Percentiles rank a stretch among this genome's conserved stretches.
Evolutionary conservation across 768 basidiomycete species (phyloP).

Genomic region (Xerocomellus dryophilus): DNA sequence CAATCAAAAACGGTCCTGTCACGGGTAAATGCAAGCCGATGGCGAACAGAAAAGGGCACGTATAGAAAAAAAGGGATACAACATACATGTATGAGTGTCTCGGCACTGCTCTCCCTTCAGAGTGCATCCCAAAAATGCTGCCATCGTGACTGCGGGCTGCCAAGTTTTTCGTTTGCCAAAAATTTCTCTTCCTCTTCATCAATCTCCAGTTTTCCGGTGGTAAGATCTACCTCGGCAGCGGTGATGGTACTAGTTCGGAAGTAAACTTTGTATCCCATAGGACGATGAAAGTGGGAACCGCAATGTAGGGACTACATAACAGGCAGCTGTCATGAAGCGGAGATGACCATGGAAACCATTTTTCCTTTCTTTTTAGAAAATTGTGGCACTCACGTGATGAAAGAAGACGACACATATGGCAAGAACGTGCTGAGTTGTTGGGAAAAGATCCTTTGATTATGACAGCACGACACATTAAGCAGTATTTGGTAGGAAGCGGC

Average conservation of each 20-base stretch:
- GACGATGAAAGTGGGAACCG: constrained; percentile 15
- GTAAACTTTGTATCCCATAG: constrained; percentile 24
- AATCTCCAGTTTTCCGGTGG: constrained; percentile 56
- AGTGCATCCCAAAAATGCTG: constrained; percentile 12
- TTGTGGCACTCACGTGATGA: constrained; percentile 51
- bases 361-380: constrained; percentile 1
- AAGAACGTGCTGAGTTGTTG: constrained; percentile 16
- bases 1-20: neutral
- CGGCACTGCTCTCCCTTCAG: no score
- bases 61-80: neutral
- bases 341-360: constrained; percentile 24
- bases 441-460: constrained; percentile 5
- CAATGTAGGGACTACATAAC: constrained; percentile 13
- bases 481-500: constrained; percentile 2
- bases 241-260: constrained; percentile 27
- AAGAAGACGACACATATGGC: constrained; percentile 52
- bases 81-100: no score
- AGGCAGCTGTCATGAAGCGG: constrained; percentile 17
- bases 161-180: constrained; percentile 41
- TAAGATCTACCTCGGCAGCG: constrained; percentile 53
- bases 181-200: constrained; percentile 60
- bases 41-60: neutral
- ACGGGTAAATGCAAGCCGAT: neutral
- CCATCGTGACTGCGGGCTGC: constrained; percentile 32
- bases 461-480: constrained; percentile 8